A percentile compares a stretch with the other conserved stretches of the same genome.
Conservation (phyloP, 306 rosid genomes). For the Vigna reflexopilosa region DNA sequence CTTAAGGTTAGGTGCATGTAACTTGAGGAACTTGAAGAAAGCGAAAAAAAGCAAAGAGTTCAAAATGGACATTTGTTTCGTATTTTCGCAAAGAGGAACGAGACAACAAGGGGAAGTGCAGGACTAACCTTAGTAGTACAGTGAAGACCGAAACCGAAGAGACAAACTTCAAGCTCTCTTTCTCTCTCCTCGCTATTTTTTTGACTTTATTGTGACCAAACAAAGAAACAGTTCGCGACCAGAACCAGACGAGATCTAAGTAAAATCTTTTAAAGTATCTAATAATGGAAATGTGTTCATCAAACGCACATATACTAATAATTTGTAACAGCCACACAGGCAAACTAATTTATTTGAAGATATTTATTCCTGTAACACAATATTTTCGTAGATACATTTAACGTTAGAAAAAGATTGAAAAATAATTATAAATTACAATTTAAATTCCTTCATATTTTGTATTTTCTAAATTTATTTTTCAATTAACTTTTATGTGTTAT, state of each 20-base stretch:
- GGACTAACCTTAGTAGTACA: slow-evolving; percentile 42
- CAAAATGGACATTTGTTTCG: background rate
- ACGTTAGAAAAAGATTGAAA: too few relatives aligned
- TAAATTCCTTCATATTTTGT: too few relatives aligned
- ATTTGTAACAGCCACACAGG: background rate
- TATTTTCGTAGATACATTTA: background rate
- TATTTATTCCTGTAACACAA: background rate
- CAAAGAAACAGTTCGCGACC: background rate
- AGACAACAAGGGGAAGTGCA: background rate
- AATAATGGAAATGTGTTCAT: background rate
- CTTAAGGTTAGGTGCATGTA: background rate
- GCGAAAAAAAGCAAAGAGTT: background rate
- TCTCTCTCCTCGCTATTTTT: background rate
- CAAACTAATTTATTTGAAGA: background rate
- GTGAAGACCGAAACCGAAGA: slow-evolving; percentile 13
- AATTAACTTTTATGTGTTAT: background rate
- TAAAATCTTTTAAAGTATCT: background rate
- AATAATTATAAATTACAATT: too few relatives aligned
- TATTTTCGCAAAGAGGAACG: slow-evolving; percentile 23
- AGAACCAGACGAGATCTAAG: background rate
- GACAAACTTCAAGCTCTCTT: background rate
- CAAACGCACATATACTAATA: too few relatives aligned
- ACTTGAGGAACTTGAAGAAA: slow-evolving; percentile 10
- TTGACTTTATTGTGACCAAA: slow-evolving; percentile 7
- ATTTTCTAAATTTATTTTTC: too few relatives aligned